A percentile compares a stretch with the other conserved stretches of the same genome.
phyloP scores from a whole-genome alignment of 768 basidiomycete genomes.

The Pleurotus cornucopiae region DNA sequence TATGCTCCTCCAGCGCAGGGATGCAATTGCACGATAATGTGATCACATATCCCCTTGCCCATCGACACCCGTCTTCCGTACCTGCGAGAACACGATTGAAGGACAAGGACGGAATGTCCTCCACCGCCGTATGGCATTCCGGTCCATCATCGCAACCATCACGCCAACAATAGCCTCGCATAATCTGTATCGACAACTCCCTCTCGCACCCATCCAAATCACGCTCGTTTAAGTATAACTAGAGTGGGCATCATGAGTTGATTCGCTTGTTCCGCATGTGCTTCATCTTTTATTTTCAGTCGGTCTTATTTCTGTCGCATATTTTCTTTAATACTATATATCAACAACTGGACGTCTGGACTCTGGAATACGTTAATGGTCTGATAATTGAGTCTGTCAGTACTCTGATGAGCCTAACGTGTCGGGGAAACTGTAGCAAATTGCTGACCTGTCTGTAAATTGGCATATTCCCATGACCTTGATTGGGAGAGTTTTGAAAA shows the following conservation, averaged over 20 bases:
- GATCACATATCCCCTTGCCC: conserved; percentile 19
- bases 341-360: no score
- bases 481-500: not conserved
- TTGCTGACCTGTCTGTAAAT: no score
- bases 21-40: conserved; percentile 73
- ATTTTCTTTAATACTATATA: not conserved
- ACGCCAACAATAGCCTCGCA: not conserved
- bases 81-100: not conserved
- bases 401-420: no score
- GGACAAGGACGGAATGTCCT: not conserved
- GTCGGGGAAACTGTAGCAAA: no score
- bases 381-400: no score
- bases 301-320: not conserved
- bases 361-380: no score
- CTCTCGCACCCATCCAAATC: conserved; percentile 1
- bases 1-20: conserved; percentile 80
- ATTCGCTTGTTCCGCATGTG: not conserved
- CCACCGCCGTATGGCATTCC: not conserved
- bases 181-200: conserved; percentile 3
- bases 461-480: conserved; percentile 4
- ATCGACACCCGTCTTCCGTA: not conserved
- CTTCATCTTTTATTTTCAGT: not conserved
- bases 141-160: not conserved
- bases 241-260: not conserved
- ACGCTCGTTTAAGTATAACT: conserved; percentile 2